These are phyloP conservation scores for Fraxinus platypoda DNA, from an alignment of 305 asterid genomes.

Conservation along the genomic window DNA sequence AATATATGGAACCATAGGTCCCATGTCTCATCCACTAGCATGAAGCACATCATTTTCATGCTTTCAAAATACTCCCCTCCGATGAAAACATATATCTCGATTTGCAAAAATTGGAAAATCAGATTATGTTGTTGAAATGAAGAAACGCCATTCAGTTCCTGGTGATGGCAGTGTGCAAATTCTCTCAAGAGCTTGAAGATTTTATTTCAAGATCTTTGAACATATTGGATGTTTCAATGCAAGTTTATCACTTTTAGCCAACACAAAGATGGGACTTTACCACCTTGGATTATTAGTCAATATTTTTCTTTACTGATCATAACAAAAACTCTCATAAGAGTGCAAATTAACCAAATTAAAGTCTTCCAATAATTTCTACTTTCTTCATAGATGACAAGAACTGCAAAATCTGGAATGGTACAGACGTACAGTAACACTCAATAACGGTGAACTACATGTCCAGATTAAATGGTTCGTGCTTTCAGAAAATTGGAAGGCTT, in stretches of 20 bases:
- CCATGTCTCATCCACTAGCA: background rate
- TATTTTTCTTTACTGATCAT: background rate
- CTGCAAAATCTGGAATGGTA: background rate
- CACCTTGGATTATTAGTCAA: background rate
- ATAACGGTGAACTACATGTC: background rate
- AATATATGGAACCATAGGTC: background rate
- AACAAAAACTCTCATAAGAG: background rate
- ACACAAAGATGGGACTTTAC: background rate
- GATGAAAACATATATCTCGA: background rate
- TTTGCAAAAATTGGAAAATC: background rate
- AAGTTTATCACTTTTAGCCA: background rate
- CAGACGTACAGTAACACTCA: background rate
- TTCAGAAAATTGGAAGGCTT: conserved; percentile 8
- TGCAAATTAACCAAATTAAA: background rate
- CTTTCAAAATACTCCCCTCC: conserved; percentile 2
- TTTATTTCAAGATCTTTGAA: background rate
- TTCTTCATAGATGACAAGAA: background rate
- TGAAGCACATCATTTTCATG: background rate
- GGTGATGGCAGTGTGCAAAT: background rate
- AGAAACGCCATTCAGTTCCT: background rate
- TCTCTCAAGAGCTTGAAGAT: background rate
- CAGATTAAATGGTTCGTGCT: background rate
- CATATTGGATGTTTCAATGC: conserved; percentile 1
- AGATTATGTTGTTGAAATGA: conserved; percentile 1
- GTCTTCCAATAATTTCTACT: background rate